Conservation (phyloP, 2,329 filamentous ascomycete genomes). For the Hypoxylon sp. region DNA sequence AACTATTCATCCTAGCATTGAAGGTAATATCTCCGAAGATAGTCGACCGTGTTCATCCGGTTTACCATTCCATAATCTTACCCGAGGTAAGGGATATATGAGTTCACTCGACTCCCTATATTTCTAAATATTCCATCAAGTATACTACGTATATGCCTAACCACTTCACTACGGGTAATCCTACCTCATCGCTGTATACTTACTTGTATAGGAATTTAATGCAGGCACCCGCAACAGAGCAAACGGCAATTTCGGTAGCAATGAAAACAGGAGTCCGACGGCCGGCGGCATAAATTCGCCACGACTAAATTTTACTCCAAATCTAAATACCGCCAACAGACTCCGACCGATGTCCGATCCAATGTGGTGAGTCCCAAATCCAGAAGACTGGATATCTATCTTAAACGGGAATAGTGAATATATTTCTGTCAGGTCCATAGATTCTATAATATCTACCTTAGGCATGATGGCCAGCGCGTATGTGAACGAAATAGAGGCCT, state of each 20-base stretch:
- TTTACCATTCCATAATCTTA: too few relatives aligned
- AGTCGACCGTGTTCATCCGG: too few relatives aligned
- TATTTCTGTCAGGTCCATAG: neutral
- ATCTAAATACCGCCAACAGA: neutral
- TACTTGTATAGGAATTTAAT: too few relatives aligned
- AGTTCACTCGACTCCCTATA: too few relatives aligned
- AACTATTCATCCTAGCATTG: too few relatives aligned
- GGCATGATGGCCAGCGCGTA: neutral
- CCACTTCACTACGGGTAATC: too few relatives aligned
- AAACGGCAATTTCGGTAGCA: neutral
- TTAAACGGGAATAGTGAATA: neutral
- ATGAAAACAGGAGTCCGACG: neutral
- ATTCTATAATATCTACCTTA: neutral
- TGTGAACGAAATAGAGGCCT: neutral
- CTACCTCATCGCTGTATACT: too few relatives aligned
- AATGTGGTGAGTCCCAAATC: neutral
- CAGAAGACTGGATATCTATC: neutral
- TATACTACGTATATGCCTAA: too few relatives aligned
- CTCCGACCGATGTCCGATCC: neutral
- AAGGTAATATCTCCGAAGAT: too few relatives aligned
- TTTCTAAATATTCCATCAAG: too few relatives aligned
- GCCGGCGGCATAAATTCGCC: neutral
- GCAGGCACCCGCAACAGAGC: neutral
- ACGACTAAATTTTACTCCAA: neutral
- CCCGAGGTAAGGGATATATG: too few relatives aligned